Base-by-base conservation (phyloP, 805 yeast genomes). In the Wickerhamiella kazuoi region DNA sequence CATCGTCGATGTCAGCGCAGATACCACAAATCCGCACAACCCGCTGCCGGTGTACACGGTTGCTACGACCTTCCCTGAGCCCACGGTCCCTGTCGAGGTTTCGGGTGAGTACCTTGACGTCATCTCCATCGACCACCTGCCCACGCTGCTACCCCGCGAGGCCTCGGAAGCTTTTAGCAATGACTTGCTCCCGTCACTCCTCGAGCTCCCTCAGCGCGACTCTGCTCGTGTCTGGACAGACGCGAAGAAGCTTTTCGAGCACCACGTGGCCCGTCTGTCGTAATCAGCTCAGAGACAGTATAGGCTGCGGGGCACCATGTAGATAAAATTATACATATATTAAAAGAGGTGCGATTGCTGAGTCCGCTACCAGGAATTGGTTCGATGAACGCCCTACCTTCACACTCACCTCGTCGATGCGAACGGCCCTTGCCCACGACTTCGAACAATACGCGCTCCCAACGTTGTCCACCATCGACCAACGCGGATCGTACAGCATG, bases 1-100 rank as follows among this genome's bases (percentile, higher is more conserved):
- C 15, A 83, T 90, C 44, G 96, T 90, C 39, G 99, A 90, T 60
- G 99, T 90, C 42, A 81, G 94, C 38, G 98, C 98, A 41, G 99
- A 90, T 64, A 90, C 97, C 36, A 90, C 98, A 40, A 90, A 90
- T 62, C 96, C 96, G 44, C 87, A 84, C 68, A 90, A 90, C 65
- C 99, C 99, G 42, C 72, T 90, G 43, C 98, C 99, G 45, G 87
- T 90, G 40, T 93, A 90, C 62, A 66, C 74, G 19, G 68, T 82
- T 48, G 93, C 94, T 41, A 87, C 98, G 21, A 84, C 78, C 5
- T 90, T 90, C 67, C 71, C 72, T 48, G 72, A 82, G 51, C 99
- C 98, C 47, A 86, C 95, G 2, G 96, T 82, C 35, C 60, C 62
- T 6, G 98, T 87, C 31, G 73, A 76, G 45, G 76, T 90, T 30